Evolutionary conservation across 768 basidiomycete species (phyloP).

Genomic region (Boletus subcaerulescens): DNA sequence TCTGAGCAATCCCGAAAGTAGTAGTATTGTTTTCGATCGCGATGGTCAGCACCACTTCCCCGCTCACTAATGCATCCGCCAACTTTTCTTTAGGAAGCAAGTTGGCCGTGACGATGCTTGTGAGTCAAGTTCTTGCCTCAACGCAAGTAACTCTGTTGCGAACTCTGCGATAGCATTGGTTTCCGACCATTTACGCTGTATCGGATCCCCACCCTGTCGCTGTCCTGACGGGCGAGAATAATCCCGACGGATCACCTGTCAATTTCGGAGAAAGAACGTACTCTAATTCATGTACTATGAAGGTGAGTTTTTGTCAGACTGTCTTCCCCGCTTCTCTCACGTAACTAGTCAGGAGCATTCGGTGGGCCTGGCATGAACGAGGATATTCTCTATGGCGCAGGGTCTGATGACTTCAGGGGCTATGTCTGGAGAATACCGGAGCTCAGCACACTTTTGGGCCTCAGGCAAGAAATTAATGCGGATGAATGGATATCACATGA

Average conservation of each 20-base stretch:
- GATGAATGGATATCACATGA: slow-evolving; percentile 44
- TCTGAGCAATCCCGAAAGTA: slow-evolving; percentile 61
- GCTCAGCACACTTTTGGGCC: slow-evolving; percentile 39
- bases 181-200: slow-evolving; percentile 67
- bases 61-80: slow-evolving; percentile 1
- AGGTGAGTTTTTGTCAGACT: slow-evolving; percentile 41
- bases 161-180: slow-evolving; percentile 48
- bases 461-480: slow-evolving; percentile 43
- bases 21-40: slow-evolving; percentile 65
- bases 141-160: neutral
- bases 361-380: slow-evolving; percentile 53
- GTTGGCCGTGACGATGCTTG: slow-evolving; percentile 66
- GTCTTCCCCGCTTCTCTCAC: neutral
- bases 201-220: slow-evolving; percentile 70
- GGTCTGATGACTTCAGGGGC: slow-evolving; percentile 79
- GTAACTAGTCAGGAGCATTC: slow-evolving; percentile 67
- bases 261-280: slow-evolving; percentile 52
- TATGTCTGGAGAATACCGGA: slow-evolving; percentile 79
- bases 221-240: slow-evolving; percentile 55
- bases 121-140: slow-evolving; percentile 30
- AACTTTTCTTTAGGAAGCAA: slow-evolving; percentile 45
- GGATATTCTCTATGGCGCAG: slow-evolving; percentile 66
- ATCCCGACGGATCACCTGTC: slow-evolving; percentile 53
- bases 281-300: slow-evolving; percentile 74
- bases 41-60: slow-evolving; percentile 45